Evolutionary conservation across 208 protist species (phyloP), one percentile per base, ranked within the genome.

Genomic region (Herpetomonas samuelpessoai): DNA sequence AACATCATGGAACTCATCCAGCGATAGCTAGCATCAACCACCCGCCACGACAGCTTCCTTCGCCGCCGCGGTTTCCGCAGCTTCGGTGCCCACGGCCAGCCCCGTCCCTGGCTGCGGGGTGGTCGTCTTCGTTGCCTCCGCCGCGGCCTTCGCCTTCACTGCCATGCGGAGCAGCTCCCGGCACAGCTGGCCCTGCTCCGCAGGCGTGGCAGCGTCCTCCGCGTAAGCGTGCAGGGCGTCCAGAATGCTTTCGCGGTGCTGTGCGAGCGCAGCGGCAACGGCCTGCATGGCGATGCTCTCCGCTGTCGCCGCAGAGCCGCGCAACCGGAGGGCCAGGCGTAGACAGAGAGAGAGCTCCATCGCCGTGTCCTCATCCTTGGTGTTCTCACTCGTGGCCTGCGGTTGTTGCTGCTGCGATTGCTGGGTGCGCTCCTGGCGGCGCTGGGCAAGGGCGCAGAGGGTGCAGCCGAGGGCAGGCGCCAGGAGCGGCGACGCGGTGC

Each of bases 391-490:
- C 35, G 6, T 14, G 9, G 6, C 35, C 35, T 41, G 9, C 9
- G 35, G 35, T n/a, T n/a, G n/a, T n/a, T n/a, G n/a, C n/a, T n/a
- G n/a, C n/a, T n/a, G n/a, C n/a, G n/a, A n/a, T n/a, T n/a, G n/a
- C n/a, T n/a, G n/a, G n/a, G n/a, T n/a, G 14, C 52, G 31, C 38
- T 16, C 9, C 38, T 44, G 12, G 38, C 38, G 9, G 18, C 6
- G 6, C 45, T 10, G 10, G 18, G 45, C n/a, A 6, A 19, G 10
- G 21, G 24, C 48, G 48, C 48, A 7, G 48, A 21, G 22, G 16
- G 44, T 22, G n/a, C 51, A 54, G 56, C 67, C 50, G 55, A 80
- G 50, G 14, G 68, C 69, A 41, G 49, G 27, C 3, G 60, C 62
- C 25, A 80, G 55, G 26, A 80, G 52, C 3, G 35, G 14, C 9